Evolutionary conservation across 345 rosid genomes (phyloP).

Genomic region (Eucalyptus tenuipes): DNA sequence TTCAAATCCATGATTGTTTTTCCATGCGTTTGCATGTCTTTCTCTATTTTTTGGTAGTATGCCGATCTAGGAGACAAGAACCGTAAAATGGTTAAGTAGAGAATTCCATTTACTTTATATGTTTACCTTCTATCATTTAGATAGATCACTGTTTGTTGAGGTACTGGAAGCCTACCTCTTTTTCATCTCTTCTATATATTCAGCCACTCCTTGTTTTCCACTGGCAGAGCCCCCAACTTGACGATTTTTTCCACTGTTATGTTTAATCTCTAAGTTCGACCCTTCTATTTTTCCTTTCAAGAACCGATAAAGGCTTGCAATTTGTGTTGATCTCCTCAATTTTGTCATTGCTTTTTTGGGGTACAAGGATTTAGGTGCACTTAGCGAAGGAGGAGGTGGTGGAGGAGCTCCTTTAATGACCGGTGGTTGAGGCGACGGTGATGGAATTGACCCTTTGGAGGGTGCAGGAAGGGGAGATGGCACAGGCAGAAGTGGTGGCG

Average conservation of each 20-base stretch:
- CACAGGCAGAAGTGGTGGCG: not conserved
- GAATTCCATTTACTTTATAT: not conserved
- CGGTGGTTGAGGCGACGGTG: conserved; percentile 30
- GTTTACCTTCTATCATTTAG: not conserved
- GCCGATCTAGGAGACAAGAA: conserved; percentile 42
- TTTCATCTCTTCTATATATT: conserved; percentile 82
- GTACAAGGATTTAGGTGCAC: conserved; percentile 33
- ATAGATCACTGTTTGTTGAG: not conserved
- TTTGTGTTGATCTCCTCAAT: conserved; percentile 72
- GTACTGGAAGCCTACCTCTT: conserved; percentile 30
- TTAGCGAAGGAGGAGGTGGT: conserved; percentile 49
- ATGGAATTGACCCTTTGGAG: not conserved
- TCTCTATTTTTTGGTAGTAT: conserved; percentile 84
- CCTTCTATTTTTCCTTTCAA: conserved; percentile 76
- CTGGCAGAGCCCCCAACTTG: conserved; percentile 1
- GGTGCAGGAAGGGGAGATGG: not conserved
- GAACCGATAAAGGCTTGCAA: conserved; percentile 51
- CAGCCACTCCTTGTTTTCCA: conserved; percentile 84
- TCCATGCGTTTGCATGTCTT: conserved; percentile 55
- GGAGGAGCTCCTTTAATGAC: conserved; percentile 26
- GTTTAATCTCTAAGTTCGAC: conserved; percentile 11
- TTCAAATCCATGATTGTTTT: conserved; percentile 49
- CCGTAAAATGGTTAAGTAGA: not conserved
- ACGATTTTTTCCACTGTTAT: conserved; percentile 15
- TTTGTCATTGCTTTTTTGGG: conserved; percentile 62